Evolutionary conservation across 768 basidiomycete genomes (phyloP), one percentile per base, ranked within the genome.

Genomic region (Phylloporus scabripes): DNA sequence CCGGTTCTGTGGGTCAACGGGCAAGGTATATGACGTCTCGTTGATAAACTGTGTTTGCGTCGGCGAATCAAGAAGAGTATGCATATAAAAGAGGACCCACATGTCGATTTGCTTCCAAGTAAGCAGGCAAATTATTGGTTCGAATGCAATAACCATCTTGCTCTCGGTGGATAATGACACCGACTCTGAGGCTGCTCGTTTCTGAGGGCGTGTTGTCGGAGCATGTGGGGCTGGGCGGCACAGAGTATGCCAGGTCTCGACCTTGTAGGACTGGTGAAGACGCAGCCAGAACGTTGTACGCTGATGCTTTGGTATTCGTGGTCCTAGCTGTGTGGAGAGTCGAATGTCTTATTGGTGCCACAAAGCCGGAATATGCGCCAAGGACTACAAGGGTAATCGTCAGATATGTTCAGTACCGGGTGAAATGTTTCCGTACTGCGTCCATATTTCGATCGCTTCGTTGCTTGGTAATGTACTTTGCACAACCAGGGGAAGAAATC

Each of bases 401-500:
- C 14, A 31, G 48, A 34, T 29, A 28, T 20, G 37, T 20, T 1
- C 11, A 11, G 17, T 3, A 29, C 49, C 50, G 33, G 29, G 36
- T 26, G 4, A 51, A 18, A 47, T 39, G 43, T 39, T 45, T 21
- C 66, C 51, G 7, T 60, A 86, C 87, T 67, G 52, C 70, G 66
- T 28, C 72, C 77, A 54, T 87, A 87, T 67, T 81, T 85, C 41
- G 65, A 68, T 54, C 73, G 72, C 57, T 80, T 83, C 14, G 74
- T 72, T 9, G 72, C 70, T 50, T 83, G 83, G 63, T 92, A 92
- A 53, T 89, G 87, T 6, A 88, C 71, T 62, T 90, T 92, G 70
- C 91, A 87, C 48, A 96, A 62, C 90, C 92, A 96, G 0, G 94
- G 94, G 10, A 97, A 64, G 59, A 96, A 89, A 51, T 96, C 92